phyloP scores from a whole-genome alignment of 345 rosid genomes.

The Durio zibethinus region DNA sequence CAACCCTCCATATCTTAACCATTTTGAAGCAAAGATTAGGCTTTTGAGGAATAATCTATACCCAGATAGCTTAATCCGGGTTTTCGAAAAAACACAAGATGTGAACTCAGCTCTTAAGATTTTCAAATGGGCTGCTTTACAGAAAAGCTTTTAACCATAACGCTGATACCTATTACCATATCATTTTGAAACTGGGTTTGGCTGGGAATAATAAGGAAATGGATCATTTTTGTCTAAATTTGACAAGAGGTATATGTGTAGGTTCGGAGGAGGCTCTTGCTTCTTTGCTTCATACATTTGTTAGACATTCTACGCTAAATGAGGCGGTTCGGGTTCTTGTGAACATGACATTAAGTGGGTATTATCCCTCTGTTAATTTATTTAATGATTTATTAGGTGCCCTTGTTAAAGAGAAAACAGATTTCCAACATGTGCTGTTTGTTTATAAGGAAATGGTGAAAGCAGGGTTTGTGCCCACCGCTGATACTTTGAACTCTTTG shows the following conservation, averaged over 20 bases:
- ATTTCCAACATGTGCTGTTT: slow-evolving; percentile 37
- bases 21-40: slow-evolving; percentile 35
- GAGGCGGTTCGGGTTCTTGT: slow-evolving; percentile 42
- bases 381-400: slow-evolving; percentile 44
- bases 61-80: slow-evolving; percentile 39
- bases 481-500: slow-evolving; percentile 46
- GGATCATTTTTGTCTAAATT: slow-evolving; percentile 36
- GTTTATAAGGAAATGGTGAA: slow-evolving; percentile 65
- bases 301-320: slow-evolving; percentile 26
- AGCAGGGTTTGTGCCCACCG: slow-evolving; percentile 41
- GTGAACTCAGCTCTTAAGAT: slow-evolving; percentile 38
- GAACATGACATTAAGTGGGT: slow-evolving; percentile 34
- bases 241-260: slow-evolving; percentile 32
- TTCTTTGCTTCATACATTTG: slow-evolving; percentile 38
- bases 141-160: slow-evolving; percentile 43
- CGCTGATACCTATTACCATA: slow-evolving; percentile 38
- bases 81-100: slow-evolving; percentile 39
- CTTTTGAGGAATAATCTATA: slow-evolving; percentile 29
- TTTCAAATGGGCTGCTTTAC: slow-evolving; percentile 52
- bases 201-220: slow-evolving; percentile 43
- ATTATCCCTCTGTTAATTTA: slow-evolving; percentile 28
- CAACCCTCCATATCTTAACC: slow-evolving; percentile 4
- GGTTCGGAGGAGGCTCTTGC: slow-evolving; percentile 31
- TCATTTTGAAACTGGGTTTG: slow-evolving; percentile 49
- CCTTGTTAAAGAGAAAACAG: slow-evolving; percentile 37